Base-by-base conservation (phyloP, 352 stramenopile species). In the Pythium sp. region DNA sequence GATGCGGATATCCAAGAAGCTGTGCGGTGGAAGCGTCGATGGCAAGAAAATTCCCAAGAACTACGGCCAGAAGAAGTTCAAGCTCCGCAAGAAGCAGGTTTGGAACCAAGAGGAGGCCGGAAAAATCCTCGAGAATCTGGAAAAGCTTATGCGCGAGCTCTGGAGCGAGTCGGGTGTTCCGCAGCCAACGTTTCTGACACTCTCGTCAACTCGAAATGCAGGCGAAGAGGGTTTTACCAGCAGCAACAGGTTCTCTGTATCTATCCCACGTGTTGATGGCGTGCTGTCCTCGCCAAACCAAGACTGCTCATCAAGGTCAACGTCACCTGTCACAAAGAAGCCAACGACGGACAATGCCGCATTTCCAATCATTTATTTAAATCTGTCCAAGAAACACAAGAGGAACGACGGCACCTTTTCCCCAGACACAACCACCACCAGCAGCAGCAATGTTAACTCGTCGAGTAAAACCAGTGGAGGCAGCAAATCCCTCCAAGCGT, bases 1-100 rank as follows among this genome's bases (percentile, higher is more conserved):
- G 41, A 94, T 94, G 86, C 75, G 86, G 12, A 81, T 94, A 46
- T 91, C 82, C 20, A 94, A 94, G 74, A 94, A 94, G 53, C 74
- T 94, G 34, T 92, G 84, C 57, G 82, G 82, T 11, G 84, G 84
- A 3, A 77, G 72, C 9, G 86, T 94, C 53, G 82, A 90, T 57
- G 82, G 82, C 55, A 90, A 90, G 57, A 68, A 69, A 6, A 80
- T 94, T 54, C 81, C 86, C 0, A 92, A 88, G 57, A 94, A 94
- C 63, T 93, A 86, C 58, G 85, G 85, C 3, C 85, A 93, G 70
- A 87, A 89, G 67, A 93, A 91, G 64, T 93, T 90, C 55, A 85
- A 86, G 24, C 74, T 89, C 36, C 79, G 82, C 8, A 88, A 89
- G 60, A 89, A 90, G 65, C 38, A 51, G 12, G 22, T 80, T 0